These are phyloP conservation scores for Entophlyctis helioformis DNA, from an alignment of 192 early-diverging fungal genomes.

Conservation along the genomic window DNA sequence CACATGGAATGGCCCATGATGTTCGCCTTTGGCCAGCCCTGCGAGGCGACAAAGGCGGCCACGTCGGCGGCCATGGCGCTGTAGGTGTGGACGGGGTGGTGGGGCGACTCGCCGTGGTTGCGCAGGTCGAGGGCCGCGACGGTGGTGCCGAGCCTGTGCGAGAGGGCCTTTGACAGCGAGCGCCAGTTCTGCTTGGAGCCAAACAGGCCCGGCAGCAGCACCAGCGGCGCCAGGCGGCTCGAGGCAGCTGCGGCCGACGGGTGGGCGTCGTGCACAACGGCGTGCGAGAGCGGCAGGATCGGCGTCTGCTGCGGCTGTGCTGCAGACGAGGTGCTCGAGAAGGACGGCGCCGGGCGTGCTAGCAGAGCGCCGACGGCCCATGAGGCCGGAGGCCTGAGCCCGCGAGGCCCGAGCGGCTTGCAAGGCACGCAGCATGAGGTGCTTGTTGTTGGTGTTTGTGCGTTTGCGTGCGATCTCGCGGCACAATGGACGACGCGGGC, in stretches of 20 bases:
- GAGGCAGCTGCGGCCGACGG: conserved; percentile 3
- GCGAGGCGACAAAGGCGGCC: conserved; percentile 47
- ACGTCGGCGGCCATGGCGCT: conserved; percentile 73
- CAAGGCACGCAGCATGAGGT: too few relatives aligned
- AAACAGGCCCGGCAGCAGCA: conserved; percentile 82
- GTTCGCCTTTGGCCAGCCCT: conserved; percentile 38
- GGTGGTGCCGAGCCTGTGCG: conserved; percentile 43
- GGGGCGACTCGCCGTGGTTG: conserved; percentile 89
- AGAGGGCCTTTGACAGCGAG: conserved; percentile 39
- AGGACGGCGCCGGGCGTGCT: too few relatives aligned
- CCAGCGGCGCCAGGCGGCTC: conserved; percentile 12
- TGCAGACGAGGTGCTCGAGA: too few relatives aligned
- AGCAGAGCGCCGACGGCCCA: too few relatives aligned
- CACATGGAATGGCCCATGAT: conserved; percentile 86
- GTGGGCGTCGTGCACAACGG: too few relatives aligned
- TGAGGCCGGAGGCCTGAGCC: too few relatives aligned
- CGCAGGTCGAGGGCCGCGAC: conserved; percentile 75
- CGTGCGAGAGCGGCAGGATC: too few relatives aligned
- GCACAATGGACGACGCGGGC: too few relatives aligned
- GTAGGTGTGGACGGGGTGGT: conserved; percentile 51
- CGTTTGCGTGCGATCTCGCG: too few relatives aligned
- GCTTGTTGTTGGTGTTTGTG: too few relatives aligned
- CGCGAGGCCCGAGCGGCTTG: too few relatives aligned
- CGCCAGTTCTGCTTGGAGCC: conserved; percentile 91
- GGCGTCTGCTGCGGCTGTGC: too few relatives aligned